These are phyloP conservation scores for Fusarium drepaniforme DNA, from an alignment of 2,329 filamentous ascomycete genomes.

Conservation along the genomic window DNA sequence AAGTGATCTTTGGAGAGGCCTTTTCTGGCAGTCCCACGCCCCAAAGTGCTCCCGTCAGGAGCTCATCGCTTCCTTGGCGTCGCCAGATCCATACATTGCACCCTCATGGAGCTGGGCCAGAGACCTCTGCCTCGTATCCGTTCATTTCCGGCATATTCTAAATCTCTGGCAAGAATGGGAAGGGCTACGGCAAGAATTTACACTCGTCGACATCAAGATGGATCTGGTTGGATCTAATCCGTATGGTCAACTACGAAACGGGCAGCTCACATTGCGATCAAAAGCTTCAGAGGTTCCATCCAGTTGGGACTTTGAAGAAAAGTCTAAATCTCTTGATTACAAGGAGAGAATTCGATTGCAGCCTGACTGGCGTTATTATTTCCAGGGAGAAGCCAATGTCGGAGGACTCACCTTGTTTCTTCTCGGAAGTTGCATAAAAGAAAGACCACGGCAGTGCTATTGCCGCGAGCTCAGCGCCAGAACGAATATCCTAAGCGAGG, in stretches of 20 bases:
- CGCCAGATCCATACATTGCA: neutral
- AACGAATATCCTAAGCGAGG: neutral
- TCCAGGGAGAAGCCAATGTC: neutral
- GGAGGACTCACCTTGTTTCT: neutral
- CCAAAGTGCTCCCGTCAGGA: neutral
- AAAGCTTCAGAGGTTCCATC: neutral
- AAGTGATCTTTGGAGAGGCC: neutral
- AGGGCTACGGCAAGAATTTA: neutral
- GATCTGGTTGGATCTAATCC: neutral
- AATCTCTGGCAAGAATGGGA: neutral
- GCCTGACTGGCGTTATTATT: neutral
- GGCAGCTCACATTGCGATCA: neutral
- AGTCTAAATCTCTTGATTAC: neutral
- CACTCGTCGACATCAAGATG: neutral
- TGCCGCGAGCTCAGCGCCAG: neutral
- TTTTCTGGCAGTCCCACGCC: neutral
- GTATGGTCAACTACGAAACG: neutral
- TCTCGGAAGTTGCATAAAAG: neutral
- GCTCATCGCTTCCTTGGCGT: neutral
- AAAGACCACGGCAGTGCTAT: neutral
- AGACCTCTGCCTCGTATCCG: too few relatives aligned
- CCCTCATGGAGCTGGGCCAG: neutral
- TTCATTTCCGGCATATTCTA: accelerated
- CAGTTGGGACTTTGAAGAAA: neutral
- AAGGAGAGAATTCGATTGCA: neutral